Percentiles rank a stretch among this genome's conserved stretches.
These are phyloP conservation scores for Zizania palustris DNA, from an alignment of 202 grass and related monocot genomes.

Conservation along the genomic window DNA sequence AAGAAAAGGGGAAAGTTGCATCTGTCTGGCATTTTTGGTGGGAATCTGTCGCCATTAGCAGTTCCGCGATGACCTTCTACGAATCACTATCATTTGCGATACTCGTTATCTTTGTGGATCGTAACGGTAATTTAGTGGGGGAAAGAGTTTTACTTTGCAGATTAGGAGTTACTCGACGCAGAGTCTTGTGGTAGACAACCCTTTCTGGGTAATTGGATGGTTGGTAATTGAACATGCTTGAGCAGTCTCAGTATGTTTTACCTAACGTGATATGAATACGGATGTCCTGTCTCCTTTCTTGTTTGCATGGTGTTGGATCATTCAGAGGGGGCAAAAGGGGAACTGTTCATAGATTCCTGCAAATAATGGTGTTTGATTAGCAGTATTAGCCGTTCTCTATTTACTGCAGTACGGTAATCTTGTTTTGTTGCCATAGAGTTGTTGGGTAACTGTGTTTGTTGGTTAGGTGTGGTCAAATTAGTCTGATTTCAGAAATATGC, in stretches of 20 bases:
- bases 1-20: not conserved
- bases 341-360: not conserved
- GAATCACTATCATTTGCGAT: not conserved
- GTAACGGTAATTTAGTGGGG: not conserved
- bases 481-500: not conserved
- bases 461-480: not conserved
- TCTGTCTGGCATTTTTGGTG: not conserved
- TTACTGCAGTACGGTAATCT: not conserved
- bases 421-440: not conserved
- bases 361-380: not conserved
- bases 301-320: not conserved
- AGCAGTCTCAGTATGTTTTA: conserved; percentile 20
- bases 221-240: conserved; percentile 29
- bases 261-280: conserved; percentile 22
- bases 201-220: conserved; percentile 6
- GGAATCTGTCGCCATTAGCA: conserved; percentile 1
- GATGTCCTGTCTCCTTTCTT: conserved; percentile 13
- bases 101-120: not conserved
- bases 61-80: not conserved
- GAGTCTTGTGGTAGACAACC: not conserved
- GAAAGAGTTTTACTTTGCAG: not conserved
- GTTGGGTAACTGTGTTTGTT: not conserved
- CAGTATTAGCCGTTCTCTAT: not conserved
- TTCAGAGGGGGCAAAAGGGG: not conserved
- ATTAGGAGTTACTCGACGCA: not conserved